Conservation (phyloP, 768 basidiomycete species). For the Mycena capillaripes region DNA sequence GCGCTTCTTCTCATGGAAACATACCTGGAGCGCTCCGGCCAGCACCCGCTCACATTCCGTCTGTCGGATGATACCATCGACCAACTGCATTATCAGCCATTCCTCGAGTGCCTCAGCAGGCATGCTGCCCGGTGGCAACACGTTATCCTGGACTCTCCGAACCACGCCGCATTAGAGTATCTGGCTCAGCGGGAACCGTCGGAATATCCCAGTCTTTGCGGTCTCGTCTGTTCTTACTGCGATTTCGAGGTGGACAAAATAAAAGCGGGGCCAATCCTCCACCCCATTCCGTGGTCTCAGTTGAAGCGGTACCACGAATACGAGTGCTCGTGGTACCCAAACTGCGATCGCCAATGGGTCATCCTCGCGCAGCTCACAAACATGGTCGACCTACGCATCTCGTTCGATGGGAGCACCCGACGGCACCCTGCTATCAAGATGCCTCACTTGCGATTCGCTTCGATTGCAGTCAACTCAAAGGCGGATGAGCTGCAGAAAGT, state of each 20-base stretch:
- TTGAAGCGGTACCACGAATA: slow-evolving; percentile 12
- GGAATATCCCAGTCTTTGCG: neutral
- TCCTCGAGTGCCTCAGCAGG: neutral
- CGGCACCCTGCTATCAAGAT: neutral
- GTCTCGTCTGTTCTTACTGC: neutral
- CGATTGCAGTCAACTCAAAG: neutral
- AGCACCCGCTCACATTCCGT: slow-evolving; percentile 11
- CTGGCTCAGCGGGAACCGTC: neutral
- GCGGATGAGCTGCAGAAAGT: neutral
- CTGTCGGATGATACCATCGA: neutral
- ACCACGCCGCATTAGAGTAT: neutral
- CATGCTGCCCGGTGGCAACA: neutral
- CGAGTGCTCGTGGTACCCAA: neutral
- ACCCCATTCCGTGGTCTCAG: slow-evolving; percentile 8
- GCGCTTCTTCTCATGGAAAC: neutral
- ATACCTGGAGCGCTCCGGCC: slow-evolving; percentile 15
- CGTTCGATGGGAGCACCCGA: neutral
- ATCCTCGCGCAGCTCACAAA: slow-evolving; percentile 1
- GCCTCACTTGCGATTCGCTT: slow-evolving; percentile 8
- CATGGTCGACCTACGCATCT: slow-evolving; percentile 1
- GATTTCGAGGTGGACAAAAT: neutral
- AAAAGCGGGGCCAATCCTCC: neutral
- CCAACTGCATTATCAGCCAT: neutral
- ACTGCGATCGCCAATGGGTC: neutral
- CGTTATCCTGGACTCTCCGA: neutral